These are phyloP conservation scores for Fusarium longipes DNA, from an alignment of 2,329 filamentous ascomycete species.

Conservation along the genomic window DNA sequence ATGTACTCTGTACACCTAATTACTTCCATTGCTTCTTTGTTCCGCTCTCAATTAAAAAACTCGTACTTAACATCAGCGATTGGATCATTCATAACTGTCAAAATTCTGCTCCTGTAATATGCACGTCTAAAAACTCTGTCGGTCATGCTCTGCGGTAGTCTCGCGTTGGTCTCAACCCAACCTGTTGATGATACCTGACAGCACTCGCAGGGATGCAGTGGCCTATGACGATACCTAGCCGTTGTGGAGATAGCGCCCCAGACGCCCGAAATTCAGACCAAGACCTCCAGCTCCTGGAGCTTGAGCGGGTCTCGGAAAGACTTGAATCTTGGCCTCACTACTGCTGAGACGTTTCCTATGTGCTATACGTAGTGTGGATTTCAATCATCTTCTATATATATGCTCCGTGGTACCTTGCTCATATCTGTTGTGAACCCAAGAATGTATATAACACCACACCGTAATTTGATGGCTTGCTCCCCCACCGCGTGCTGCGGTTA, in stretches of 20 bases:
- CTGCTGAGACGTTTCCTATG: not conserved
- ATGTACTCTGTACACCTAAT: constrained; percentile 25
- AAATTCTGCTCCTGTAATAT: constrained; percentile 1
- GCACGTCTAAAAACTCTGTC: not conserved
- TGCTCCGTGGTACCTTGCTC: not conserved
- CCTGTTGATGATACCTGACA: constrained; percentile 43
- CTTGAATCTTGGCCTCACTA: not conserved
- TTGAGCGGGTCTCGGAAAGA: constrained; percentile 5
- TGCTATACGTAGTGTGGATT: not conserved
- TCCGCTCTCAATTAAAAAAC: not conserved
- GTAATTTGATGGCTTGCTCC: constrained; percentile 14
- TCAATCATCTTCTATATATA: not conserved
- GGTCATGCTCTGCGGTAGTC: constrained; percentile 6
- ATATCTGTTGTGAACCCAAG: constrained; percentile 7
- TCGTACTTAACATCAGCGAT: too few relatives aligned
- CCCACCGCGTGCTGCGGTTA: constrained; percentile 27
- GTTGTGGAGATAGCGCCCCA: constrained; percentile 33
- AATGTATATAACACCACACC: not conserved
- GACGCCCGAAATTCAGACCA: constrained; percentile 28
- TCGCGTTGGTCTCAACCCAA: constrained; percentile 27
- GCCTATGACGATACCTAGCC: constrained; percentile 43
- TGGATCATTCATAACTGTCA: not conserved
- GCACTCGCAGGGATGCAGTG: constrained; percentile 24
- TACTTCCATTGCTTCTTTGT: constrained; percentile 2
- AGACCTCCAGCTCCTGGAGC: constrained; percentile 4